Evolutionary conservation across 352 stramenopile genomes (phyloP), one percentile per base, ranked within the genome.

Genomic region (Phytophthora cactorum): DNA sequence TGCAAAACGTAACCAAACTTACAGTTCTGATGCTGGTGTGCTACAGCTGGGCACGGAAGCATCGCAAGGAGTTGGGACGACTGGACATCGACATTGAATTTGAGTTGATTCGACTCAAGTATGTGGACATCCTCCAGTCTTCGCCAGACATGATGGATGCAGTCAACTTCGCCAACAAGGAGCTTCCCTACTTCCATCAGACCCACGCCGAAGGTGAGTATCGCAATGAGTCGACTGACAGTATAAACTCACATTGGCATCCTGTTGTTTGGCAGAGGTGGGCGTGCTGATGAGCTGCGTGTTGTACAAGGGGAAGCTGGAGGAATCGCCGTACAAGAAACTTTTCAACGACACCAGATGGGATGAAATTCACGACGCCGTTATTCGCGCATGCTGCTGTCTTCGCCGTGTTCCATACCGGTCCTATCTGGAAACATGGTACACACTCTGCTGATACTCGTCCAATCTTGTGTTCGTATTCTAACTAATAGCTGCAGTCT

Each of bases 21-120:
- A 31, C 57, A 39, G 27, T n/a, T 31, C n/a, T 44, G 2, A 9
- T 70, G 43, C 27, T 68, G 43, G 12, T 63, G 10, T 45, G 7
- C 12, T 67, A 17, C 32, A 93, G 85, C n/a, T 93, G 85, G 85
- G 81, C 85, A 27, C 70, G 75, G 29, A 66, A 75, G 55, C 70
- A 92, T 34, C 83, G 81, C 17, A 74, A 83, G 1, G 75, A 89
- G 27, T 66, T 93, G 38, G 65, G 63, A 22, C 60, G 52, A 27
- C 71, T 91, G 17, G 64, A 81, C 17, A 82, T 92, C 44, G 80
- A 92, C 52, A 82, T 96, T 27, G 88, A 95, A 64, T 96, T 95
- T 66, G 80, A 95, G 56, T 68, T 96, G 4, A 78, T 92, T n/a
- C 79, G 86, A 1, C 75, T 95, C 47, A 88, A 93, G 59, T 96